Conservation (phyloP, 2,329 filamentous ascomycete species). For the Exophiala aquamarina region DNA sequence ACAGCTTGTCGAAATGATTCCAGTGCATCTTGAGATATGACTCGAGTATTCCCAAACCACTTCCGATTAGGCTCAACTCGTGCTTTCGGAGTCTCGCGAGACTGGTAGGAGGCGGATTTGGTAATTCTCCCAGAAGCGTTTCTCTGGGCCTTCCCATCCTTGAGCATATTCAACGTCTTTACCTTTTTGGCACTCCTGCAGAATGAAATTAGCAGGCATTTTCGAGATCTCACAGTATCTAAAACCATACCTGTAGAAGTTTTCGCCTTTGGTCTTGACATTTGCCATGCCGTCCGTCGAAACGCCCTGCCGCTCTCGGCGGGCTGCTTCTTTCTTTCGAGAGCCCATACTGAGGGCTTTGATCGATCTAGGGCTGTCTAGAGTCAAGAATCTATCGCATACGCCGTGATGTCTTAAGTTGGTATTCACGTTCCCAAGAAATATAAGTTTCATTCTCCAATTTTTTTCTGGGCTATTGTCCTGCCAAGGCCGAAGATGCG, state of each 20-base stretch:
- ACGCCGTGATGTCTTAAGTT: not conserved
- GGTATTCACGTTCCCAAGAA: too few relatives aligned
- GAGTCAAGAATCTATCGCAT: not conserved
- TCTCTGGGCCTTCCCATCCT: slow-evolving; percentile 77
- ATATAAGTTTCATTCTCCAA: too few relatives aligned
- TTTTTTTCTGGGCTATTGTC: too few relatives aligned
- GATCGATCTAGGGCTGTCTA: too few relatives aligned
- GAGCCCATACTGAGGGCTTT: slow-evolving; percentile 65
- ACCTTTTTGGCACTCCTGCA: slow-evolving; percentile 74
- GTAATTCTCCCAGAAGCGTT: slow-evolving; percentile 83
- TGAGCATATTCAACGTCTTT: slow-evolving; percentile 85
- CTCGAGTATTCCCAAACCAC: slow-evolving; percentile 95
- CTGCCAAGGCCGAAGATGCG: too few relatives aligned
- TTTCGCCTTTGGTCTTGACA: slow-evolving; percentile 92
- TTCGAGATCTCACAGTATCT: slow-evolving; percentile 1
- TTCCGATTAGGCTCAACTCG: slow-evolving; percentile 94
- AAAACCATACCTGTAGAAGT: slow-evolving; percentile 76
- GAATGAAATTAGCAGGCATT: slow-evolving; percentile 13
- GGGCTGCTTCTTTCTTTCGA: slow-evolving; percentile 84
- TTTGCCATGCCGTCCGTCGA: slow-evolving; percentile 84
- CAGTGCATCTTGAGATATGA: slow-evolving; percentile 86
- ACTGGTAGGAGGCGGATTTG: slow-evolving; percentile 81
- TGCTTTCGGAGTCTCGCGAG: slow-evolving; percentile 74
- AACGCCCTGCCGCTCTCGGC: slow-evolving; percentile 83
- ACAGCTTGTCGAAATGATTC: slow-evolving; percentile 87